Conservation (phyloP, 2,329 filamentous ascomycete genomes). For the Ophiosphaerella herpotricha region DNA sequence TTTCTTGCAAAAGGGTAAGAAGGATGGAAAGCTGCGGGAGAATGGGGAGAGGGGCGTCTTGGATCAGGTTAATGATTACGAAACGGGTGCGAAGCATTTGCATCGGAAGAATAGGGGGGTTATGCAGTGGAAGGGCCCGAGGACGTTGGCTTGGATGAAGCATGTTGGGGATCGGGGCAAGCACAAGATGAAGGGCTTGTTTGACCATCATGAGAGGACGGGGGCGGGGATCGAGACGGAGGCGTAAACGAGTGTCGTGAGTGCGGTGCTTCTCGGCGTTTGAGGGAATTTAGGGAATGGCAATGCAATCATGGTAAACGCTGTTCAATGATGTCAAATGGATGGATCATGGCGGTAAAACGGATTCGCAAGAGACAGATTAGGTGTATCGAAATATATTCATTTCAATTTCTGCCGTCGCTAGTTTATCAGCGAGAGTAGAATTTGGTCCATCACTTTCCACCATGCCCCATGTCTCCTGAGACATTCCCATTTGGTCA, state of each 20-base stretch:
- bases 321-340: too few relatives aligned
- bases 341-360: too few relatives aligned
- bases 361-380: too few relatives aligned
- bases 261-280: too few relatives aligned
- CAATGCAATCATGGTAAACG: too few relatives aligned
- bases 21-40: slow-evolving; percentile 29
- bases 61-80: slow-evolving; percentile 61
- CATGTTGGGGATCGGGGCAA: slow-evolving; percentile 61
- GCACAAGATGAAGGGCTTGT: slow-evolving; percentile 50
- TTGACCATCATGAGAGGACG: slow-evolving; percentile 61
- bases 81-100: slow-evolving; percentile 32
- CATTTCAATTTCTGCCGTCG: too few relatives aligned
- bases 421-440: too few relatives aligned
- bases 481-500: not conserved
- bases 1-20: slow-evolving; percentile 30
- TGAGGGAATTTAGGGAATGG: too few relatives aligned
- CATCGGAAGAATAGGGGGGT: slow-evolving; percentile 65
- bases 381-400: too few relatives aligned
- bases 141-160: slow-evolving; percentile 62
- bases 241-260: slow-evolving; percentile 42
- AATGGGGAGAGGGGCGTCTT: slow-evolving; percentile 53
- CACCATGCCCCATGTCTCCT: too few relatives aligned
- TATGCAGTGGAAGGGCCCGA: slow-evolving; percentile 73
- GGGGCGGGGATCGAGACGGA: slow-evolving; percentile 69
- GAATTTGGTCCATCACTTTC: too few relatives aligned